Percentiles rank a stretch among this genome's conserved stretches.
These are phyloP conservation scores for Diutina pseudorugosa DNA, from an alignment of 1,139 yeast genomes.

Conservation along the genomic window DNA sequence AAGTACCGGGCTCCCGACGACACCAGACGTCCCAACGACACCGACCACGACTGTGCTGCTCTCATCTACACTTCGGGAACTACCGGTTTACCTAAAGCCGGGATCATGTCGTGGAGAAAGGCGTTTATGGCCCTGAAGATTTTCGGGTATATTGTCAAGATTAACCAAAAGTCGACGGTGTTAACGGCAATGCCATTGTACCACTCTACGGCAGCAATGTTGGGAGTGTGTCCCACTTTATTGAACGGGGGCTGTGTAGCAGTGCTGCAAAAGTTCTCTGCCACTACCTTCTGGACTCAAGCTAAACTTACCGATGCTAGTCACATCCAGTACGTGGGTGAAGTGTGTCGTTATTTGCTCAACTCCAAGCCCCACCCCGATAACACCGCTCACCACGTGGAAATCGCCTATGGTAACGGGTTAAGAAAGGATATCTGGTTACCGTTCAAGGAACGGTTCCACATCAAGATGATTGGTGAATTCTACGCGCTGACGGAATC, in stretches of 20 bases:
- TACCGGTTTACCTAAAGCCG: conserved; percentile 91
- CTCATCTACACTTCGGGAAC: conserved; percentile 91
- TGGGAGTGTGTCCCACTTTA: conserved; percentile 70
- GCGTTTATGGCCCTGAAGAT: conserved; percentile 56
- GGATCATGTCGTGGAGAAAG: conserved; percentile 87
- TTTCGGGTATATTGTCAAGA: conserved; percentile 60
- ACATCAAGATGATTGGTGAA: conserved; percentile 70
- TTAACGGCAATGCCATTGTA: conserved; percentile 94
- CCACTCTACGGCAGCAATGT: conserved; percentile 86
- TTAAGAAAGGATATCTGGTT: conserved; percentile 87
- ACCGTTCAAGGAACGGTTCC: conserved; percentile 65
- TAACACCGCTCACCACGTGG: conserved; percentile 53
- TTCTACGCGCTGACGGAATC: conserved; percentile 93
- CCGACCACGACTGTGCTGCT: conserved; percentile 53
- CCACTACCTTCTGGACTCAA: conserved; percentile 86
- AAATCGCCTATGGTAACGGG: conserved; percentile 86
- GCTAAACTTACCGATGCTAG: conserved; percentile 62
- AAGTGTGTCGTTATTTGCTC: conserved; percentile 78
- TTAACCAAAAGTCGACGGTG: conserved; percentile 43
- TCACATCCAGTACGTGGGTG: conserved; percentile 90
- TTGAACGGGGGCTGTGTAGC: conserved; percentile 62
- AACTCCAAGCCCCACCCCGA: conserved; percentile 56
- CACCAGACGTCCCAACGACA: conserved; percentile 42
- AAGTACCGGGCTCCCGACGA: conserved; percentile 42
- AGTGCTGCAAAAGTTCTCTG: conserved; percentile 71